Percentiles rank a stretch among this genome's conserved stretches.
phyloP scores from a whole-genome alignment of 139 green algal genomes.

The Asterochloris sp. region DNA sequence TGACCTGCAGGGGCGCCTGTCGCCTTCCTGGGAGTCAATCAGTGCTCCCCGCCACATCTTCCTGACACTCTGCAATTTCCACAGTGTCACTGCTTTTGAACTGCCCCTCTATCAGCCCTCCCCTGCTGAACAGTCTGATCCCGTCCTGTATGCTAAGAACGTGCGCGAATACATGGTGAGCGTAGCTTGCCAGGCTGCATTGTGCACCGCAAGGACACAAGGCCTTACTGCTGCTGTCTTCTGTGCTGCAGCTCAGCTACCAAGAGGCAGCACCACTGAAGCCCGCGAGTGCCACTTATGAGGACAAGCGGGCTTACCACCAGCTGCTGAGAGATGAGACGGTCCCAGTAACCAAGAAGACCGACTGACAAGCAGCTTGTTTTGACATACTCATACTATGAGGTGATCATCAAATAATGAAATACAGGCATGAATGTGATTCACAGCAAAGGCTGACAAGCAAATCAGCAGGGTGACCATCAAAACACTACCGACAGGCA shows the following conservation, averaged over 20 bases:
- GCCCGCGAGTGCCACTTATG: conserved; percentile 18
- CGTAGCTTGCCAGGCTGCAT: neutral
- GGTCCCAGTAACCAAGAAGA: neutral
- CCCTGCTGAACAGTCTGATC: conserved; percentile 54
- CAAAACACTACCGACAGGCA: neutral
- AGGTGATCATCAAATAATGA: neutral
- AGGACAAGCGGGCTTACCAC: conserved; percentile 57
- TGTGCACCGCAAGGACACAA: conserved; percentile 17
- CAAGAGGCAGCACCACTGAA: conserved; percentile 20
- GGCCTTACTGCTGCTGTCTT: neutral
- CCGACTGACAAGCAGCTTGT: neutral
- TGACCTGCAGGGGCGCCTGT: conserved; percentile 44
- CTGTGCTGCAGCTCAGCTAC: neutral
- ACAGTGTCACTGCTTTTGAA: conserved; percentile 16
- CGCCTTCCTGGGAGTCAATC: conserved; percentile 81
- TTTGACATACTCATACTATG: neutral
- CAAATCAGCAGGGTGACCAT: neutral
- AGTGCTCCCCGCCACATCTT: conserved; percentile 62
- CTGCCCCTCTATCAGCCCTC: conserved; percentile 78
- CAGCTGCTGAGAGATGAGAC: conserved; percentile 11
- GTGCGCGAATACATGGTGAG: conserved; percentile 69
- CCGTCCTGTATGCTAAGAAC: conserved; percentile 68
- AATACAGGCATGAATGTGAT: neutral
- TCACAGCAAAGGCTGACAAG: neutral
- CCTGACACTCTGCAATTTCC: conserved; percentile 59